Evolutionary conservation across 108 stramenopile genomes (phyloP), one percentile per base, ranked within the genome.

Genomic region (Pseudonitzschia pungens): DNA sequence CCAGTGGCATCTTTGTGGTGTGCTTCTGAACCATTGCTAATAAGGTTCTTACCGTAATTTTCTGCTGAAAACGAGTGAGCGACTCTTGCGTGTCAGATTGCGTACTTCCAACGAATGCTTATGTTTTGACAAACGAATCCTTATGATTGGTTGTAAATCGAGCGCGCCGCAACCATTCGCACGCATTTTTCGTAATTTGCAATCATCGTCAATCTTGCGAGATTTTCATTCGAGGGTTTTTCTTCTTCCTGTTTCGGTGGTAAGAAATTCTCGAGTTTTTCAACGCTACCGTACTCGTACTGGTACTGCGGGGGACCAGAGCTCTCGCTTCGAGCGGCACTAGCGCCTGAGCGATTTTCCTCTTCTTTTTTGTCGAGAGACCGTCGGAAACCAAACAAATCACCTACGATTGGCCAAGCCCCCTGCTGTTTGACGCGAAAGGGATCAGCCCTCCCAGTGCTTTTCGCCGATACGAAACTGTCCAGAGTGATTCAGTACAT

Each of bases 191-290:
- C 22, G 54, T 11, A 3, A 22, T 4, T 55, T 26, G 21, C 24
- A 55, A 55, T 55, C 54, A 55, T 22, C 54, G 54, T 24, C 54
- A 55, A 55, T 55, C 54, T 55, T 55, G 54, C 54, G 54, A 55
- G 10, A 24, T 21, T 11, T 26, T 20, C 10, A 26, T 55, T 55
- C 54, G 16, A 20, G 26, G 24, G 24, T 7, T 22, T 55, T 55
- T 55, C 54, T 26, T 55, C 54, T 55, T 55, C 54, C 26, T 21
- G 54, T 55, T 55, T 55, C 54, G 54, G 21, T 55, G 21, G 24
- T 55, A 26, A n/a, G 54, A 26, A 55, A 55, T 55, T 55, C 54
- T 55, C 54, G 54, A 55, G 54, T 55, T 55, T 36, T 55, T 55
- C 24, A 55, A 55, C 16, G 26, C 54, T 26, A 55, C 10, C 26